These are phyloP conservation scores for Lumnitzera littorea DNA, from an alignment of 345 rosid species.

Conservation along the genomic window DNA sequence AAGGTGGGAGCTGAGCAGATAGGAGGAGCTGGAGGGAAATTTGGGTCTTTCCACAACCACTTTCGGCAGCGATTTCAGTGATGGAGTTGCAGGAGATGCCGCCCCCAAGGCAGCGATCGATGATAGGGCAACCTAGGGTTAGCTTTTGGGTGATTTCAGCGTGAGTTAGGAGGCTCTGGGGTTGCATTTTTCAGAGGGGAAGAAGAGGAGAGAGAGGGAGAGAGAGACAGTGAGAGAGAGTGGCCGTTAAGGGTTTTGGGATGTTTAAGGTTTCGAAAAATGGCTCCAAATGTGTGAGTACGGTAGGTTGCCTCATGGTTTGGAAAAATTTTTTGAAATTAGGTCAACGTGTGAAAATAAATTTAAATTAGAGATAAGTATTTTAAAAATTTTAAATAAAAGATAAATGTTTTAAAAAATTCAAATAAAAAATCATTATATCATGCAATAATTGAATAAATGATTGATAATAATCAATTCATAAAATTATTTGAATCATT, in stretches of 20 bases:
- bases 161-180: slow-evolving; percentile 28
- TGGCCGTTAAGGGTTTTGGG: not conserved
- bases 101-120: slow-evolving; percentile 61
- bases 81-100: slow-evolving; percentile 73
- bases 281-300: no score
- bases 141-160: slow-evolving; percentile 32
- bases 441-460: no score
- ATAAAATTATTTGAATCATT: no score
- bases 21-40: slow-evolving; percentile 82
- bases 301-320: no score
- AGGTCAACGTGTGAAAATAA: no score
- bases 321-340: no score
- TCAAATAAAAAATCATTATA: no score
- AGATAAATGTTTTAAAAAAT: no score
- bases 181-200: slow-evolving; percentile 19
- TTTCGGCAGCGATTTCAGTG: slow-evolving; percentile 77
- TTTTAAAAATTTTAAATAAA: no score
- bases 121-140: slow-evolving; percentile 53
- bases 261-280: no score
- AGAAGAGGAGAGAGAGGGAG: not conserved
- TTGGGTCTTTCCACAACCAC: slow-evolving; percentile 85
- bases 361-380: no score
- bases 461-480: no score
- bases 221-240: not conserved
- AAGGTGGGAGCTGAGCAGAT: slow-evolving; percentile 62